These are phyloP conservation scores for Cladobotryum protrusum DNA, from an alignment of 2,329 filamentous ascomycete species.

Conservation along the genomic window DNA sequence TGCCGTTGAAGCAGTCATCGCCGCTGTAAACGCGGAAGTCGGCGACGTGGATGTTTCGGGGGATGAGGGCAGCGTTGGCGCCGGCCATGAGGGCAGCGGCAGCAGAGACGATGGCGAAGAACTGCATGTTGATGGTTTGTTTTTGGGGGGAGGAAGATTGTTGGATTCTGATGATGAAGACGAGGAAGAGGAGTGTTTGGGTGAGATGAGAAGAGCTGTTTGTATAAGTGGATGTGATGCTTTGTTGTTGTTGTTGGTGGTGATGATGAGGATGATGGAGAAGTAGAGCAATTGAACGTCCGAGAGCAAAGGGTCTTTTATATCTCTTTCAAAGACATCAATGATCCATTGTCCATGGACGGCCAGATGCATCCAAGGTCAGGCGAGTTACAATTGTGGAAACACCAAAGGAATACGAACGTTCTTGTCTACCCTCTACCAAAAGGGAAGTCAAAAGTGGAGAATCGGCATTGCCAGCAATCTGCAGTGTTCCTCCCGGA, in stretches of 20 bases:
- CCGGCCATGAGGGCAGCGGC: conserved; percentile 11
- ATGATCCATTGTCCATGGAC: too few species aligned
- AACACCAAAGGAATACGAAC: too few species aligned
- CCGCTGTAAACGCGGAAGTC: conserved; percentile 20
- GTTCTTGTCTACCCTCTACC: too few species aligned
- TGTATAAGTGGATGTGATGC: background rate
- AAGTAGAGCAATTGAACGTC: too few species aligned
- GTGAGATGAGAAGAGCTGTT: background rate
- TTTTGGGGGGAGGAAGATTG: background rate
- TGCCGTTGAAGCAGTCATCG: conserved; percentile 14
- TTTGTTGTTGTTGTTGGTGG: background rate
- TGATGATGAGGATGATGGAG: background rate
- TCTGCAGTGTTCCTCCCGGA: conserved; percentile 13
- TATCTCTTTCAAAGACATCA: background rate
- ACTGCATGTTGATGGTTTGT: conserved; percentile 12
- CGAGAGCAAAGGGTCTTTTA: background rate
- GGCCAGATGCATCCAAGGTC: too few species aligned
- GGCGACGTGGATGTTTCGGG: conserved; percentile 18
- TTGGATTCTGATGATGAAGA: background rate
- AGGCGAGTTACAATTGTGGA: too few species aligned
- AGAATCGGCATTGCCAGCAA: background rate
- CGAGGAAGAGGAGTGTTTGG: background rate
- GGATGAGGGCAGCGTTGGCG: conserved; percentile 13
- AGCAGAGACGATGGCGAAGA: conserved; percentile 11
- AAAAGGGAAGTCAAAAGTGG: too few species aligned